Evolutionary conservation across 108 stramenopile genomes (phyloP), one percentile per base, ranked within the genome.

Genomic region (Nitzschia inconspicua): DNA sequence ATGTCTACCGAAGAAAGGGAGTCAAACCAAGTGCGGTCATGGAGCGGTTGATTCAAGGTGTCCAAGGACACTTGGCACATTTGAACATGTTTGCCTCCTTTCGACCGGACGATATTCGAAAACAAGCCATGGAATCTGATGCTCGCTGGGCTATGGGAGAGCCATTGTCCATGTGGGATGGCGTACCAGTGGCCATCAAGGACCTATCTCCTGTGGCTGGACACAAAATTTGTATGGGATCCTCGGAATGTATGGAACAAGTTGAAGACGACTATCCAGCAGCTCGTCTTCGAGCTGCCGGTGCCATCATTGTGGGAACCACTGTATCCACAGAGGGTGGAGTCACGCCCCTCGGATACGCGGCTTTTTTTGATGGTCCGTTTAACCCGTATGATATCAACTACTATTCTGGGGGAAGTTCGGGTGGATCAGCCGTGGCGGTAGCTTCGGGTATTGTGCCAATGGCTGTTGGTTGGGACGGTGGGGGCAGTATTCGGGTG

Each of bases 401-500:
- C 5, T 26, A 74, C 28, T 88, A 77, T 52, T 56, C 74, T 18
- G 88, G 84, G 29, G 88, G 88, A 25, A 78, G 76, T 3, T 71
- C 75, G 2, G 60, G 73, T 41, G 88, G 88, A 9, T 68, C 66
- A 7, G 88, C 84, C 3, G 83, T 70, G 5, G 84, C 84, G 0
- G 82, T 89, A 25, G 56, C 84, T 10, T 34, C 72, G 24, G 88
- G 88, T n/a, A 18, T 89, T 6, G 54, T 56, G 23, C 82, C 84
- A 1, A 22, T 86, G 16, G 77, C 78, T 13, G 51, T 89, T 8
- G 88, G 84, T n/a, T 42, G 41, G 5, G 88, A 89, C 72, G 82
- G 82, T 20, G 88, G 84, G 14, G 88, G 88, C 14, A 73, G 71
- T 18, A 78, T 89, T 49, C 76, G 84, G 3, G 70, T 84, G 4